A percentile compares a stretch with the other conserved stretches of the same genome.
phyloP scores from a whole-genome alignment of 2,329 filamentous ascomycete genomes.

The Sclerotinia minor region DNA sequence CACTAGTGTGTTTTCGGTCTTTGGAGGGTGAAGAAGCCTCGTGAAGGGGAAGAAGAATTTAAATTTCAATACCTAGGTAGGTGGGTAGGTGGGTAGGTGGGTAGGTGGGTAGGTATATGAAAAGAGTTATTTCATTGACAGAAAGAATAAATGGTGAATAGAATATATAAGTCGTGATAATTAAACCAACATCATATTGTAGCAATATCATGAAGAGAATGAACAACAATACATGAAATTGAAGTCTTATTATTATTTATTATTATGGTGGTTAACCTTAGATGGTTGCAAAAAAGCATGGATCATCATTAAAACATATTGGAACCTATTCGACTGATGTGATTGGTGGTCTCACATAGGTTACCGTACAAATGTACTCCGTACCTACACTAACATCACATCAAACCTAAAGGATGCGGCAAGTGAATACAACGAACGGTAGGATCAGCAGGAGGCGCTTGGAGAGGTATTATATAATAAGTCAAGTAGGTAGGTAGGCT shows the following conservation, averaged over 20 bases:
- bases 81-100: no score
- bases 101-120: not conserved
- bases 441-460: not conserved
- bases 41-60: no score
- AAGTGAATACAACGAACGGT: not conserved
- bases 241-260: not conserved
- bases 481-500: not conserved
- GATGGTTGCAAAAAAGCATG: constrained; percentile 19
- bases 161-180: not conserved
- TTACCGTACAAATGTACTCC: not conserved
- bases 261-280: no score
- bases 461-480: not conserved
- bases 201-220: not conserved
- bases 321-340: not conserved
- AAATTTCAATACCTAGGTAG: no score
- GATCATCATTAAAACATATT: not conserved
- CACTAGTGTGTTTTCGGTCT: not conserved
- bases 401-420: constrained; percentile 7
- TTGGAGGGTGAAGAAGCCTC: not conserved
- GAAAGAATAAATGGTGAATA: no score
- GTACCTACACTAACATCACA: not conserved
- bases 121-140: no score
- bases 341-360: constrained; percentile 5
- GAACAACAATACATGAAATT: not conserved
- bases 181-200: not conserved